Evolutionary conservation across 2,329 filamentous ascomycete species (phyloP).

Genomic region (Cytospora mali): DNA sequence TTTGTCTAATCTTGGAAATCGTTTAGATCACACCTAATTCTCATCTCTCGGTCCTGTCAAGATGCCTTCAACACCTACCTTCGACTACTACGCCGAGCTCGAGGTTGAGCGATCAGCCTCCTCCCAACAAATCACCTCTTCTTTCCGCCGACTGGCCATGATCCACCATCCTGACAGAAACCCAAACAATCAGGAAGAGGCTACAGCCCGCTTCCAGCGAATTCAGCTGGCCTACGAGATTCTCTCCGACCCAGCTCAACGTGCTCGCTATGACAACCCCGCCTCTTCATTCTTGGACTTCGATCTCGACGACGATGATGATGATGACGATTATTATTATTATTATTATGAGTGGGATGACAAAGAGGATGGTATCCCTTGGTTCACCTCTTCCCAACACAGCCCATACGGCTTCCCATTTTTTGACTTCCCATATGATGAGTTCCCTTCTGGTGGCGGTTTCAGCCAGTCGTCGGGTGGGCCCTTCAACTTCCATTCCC

Average conservation of each 20-base stretch:
- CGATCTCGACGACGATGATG: background rate
- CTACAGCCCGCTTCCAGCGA: constrained; percentile 34
- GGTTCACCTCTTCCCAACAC: background rate
- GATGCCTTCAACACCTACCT: constrained; percentile 14
- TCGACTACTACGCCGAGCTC: constrained; percentile 35
- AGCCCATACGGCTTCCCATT: background rate
- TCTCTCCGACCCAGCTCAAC: constrained; percentile 31
- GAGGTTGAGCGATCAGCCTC: constrained; percentile 31
- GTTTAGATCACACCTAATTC: no score
- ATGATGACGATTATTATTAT: no score
- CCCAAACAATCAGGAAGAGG: constrained; percentile 28
- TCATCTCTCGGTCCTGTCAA: background rate
- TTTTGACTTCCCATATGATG: background rate
- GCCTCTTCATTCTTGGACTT: background rate
- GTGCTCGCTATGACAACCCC: constrained; percentile 31
- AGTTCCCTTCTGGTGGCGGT: no score
- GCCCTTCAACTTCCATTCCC: no score
- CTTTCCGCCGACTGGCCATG: constrained; percentile 33
- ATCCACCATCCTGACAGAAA: constrained; percentile 37
- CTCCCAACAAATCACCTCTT: constrained; percentile 30
- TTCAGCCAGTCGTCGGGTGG: no score
- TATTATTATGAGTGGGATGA: no score
- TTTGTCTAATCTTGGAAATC: no score
- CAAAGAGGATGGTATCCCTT: background rate
- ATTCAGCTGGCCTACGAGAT: constrained; percentile 34